Evolutionary conservation across 2,329 filamentous ascomycete genomes (phyloP), one percentile per base, ranked within the genome.

Genomic region (Colletotrichum falcatum): DNA sequence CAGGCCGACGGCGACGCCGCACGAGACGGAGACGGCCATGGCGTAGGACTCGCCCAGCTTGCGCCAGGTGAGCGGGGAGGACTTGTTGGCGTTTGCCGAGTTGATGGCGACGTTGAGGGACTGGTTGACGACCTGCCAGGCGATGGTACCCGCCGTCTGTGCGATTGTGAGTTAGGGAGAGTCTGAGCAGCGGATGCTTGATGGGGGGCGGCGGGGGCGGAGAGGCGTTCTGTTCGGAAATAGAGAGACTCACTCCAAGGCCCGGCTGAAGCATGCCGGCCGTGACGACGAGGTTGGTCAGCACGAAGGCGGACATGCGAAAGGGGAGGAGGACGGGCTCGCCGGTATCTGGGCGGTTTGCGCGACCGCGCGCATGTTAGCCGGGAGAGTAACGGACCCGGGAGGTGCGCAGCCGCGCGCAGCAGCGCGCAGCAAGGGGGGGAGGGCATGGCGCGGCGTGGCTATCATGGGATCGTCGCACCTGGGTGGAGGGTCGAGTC

Each of bases 101-200:
- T 99, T 99, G 87, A 99, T 95, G 75, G 94, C 95, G 35, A 99
- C 96, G 80, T 99, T 99, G 76, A 99, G 91, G 16, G 95, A 98
- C 84, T 99, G 96, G 83, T 99, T 99, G 75, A 93, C 90, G 69
- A 98, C 90, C 83, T 99, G 96, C 96, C 96, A 99, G 74, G 92
- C 91, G 46, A 98, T 86, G 6, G 94, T 98, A 62, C 95, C 96
- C 51, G 88, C 88, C 54, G 92, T 97, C 87, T 92, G 74, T 23
- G 39, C 30, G 9, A 42, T 44, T 33, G 59, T 20, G 42, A n/a
- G 65, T 72, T 48, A 71, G 71, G n/a, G n/a, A n/a, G 75, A 67
- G 72, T 61, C 53, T n/a, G 18, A n/a, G 16, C 54, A 20, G 42
- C 23, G 28, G 16, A 23, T 59, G 23, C 58, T 48, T 48, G 14